Percentiles rank a stretch among this genome's conserved stretches.
Conservation (phyloP, 257 asterid genomes). For the Solanum pimpinellifolium region DNA sequence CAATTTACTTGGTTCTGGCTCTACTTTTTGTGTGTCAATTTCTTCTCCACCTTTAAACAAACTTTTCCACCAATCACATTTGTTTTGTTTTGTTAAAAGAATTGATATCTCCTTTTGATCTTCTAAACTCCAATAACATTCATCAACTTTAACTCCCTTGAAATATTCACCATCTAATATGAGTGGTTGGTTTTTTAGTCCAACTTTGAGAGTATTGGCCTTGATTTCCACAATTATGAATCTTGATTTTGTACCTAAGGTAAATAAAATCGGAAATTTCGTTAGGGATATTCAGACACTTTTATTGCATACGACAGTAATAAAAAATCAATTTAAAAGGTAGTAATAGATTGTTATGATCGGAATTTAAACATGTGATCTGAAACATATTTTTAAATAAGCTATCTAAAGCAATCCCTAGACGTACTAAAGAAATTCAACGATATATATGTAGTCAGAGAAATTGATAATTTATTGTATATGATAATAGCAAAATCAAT, state of each 20-base stretch:
- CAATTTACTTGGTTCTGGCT: conserved; percentile 63
- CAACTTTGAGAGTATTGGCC: conserved; percentile 23
- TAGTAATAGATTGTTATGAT: too few species aligned
- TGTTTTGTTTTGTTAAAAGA: conserved; percentile 60
- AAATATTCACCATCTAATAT: conserved; percentile 44
- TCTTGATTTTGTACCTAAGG: conserved; percentile 21
- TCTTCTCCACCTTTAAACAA: conserved; percentile 75
- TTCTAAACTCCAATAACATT: conserved; percentile 88
- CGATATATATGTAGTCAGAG: too few species aligned
- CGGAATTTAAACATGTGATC: too few species aligned
- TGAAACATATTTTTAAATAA: too few species aligned
- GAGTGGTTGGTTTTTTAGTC: conserved; percentile 30
- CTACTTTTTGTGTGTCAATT: conserved; percentile 70
- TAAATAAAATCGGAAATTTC: accelerated
- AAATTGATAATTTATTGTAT: too few species aligned
- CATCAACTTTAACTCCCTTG: conserved; percentile 54
- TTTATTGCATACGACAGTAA: not conserved
- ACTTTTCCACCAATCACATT: conserved; percentile 90
- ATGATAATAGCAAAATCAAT: not conserved
- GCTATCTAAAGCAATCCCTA: too few species aligned
- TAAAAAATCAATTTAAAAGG: not conserved
- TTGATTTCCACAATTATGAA: conserved; percentile 19
- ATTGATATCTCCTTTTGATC: conserved; percentile 62
- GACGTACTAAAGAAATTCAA: too few species aligned
- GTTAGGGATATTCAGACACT: not conserved